Evolutionary conservation across 2,329 filamentous ascomycete genomes (phyloP).

Genomic region (Ophiostoma piceae): DNA sequence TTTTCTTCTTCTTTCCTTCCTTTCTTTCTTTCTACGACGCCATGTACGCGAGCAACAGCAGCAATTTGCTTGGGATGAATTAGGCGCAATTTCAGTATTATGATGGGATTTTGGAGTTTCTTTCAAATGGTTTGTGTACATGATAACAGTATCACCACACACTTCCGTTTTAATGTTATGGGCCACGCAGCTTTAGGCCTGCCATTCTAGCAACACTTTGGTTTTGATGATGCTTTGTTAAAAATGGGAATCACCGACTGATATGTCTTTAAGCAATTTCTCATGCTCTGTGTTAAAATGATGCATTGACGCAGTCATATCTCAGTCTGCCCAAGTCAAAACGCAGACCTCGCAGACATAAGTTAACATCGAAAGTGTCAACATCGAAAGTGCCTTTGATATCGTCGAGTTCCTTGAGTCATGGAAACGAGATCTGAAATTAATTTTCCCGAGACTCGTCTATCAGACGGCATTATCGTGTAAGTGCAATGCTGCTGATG

Average conservation of each 20-base stretch:
- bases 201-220: no score
- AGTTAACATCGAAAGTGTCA: no score
- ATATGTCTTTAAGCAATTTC: no score
- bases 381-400: no score
- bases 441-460: neutral
- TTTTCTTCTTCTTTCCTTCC: no score
- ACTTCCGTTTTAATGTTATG: neutral
- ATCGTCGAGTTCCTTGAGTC: no score
- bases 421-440: no score
- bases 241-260: no score
- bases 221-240: no score
- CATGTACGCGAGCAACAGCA: neutral
- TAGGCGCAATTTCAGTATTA: neutral
- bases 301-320: neutral
- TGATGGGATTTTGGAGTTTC: neutral
- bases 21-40: neutral
- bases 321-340: no score
- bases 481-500: neutral
- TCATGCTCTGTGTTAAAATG: neutral
- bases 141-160: neutral
- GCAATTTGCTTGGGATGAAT: neutral
- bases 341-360: no score
- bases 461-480: neutral
- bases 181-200: no score
- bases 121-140: neutral